Percentiles rank a stretch among this genome's conserved stretches.
These are phyloP conservation scores for Thalassiosira mediterranea DNA, from an alignment of 352 stramenopile genomes.

Conservation along the genomic window DNA sequence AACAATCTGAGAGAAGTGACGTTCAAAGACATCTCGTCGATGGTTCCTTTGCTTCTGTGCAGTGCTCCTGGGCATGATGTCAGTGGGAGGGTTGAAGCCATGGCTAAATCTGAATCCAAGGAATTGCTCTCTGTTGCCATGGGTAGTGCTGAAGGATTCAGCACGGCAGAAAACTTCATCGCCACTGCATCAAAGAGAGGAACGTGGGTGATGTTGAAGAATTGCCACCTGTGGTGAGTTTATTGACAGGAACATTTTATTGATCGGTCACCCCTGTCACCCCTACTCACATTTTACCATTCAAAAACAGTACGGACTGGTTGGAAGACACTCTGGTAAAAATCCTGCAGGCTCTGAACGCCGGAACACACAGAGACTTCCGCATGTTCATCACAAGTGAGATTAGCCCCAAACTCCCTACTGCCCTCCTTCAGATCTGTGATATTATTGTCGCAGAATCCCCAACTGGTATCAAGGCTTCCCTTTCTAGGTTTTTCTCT, in stretches of 20 bases:
- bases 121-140: slow-evolving; percentile 97
- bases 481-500: slow-evolving; percentile 94
- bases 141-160: slow-evolving; percentile 96
- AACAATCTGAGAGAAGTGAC: slow-evolving; percentile 94
- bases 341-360: slow-evolving; percentile 86
- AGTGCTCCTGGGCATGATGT: slow-evolving; percentile 98
- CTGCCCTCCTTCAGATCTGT: slow-evolving; percentile 94
- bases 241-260: too few relatives aligned
- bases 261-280: too few relatives aligned
- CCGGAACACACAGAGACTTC: slow-evolving; percentile 82
- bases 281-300: too few relatives aligned
- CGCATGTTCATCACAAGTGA: slow-evolving; percentile 97
- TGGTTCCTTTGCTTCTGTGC: slow-evolving; percentile 94
- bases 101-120: slow-evolving; percentile 90
- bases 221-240: slow-evolving; percentile 99
- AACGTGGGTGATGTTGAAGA: slow-evolving; percentile 98
- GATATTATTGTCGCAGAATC: slow-evolving; percentile 98
- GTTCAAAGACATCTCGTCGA: slow-evolving; percentile 89
- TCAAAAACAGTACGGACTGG: slow-evolving; percentile 95
- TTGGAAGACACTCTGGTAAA: slow-evolving; percentile 95
- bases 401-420: slow-evolving; percentile 94
- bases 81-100: slow-evolving; percentile 94
- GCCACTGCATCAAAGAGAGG: slow-evolving; percentile 94
- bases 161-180: slow-evolving; percentile 93
- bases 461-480: slow-evolving; percentile 96